Conservation (phyloP, 768 basidiomycete genomes). For the Mrakia frigida region DNA sequence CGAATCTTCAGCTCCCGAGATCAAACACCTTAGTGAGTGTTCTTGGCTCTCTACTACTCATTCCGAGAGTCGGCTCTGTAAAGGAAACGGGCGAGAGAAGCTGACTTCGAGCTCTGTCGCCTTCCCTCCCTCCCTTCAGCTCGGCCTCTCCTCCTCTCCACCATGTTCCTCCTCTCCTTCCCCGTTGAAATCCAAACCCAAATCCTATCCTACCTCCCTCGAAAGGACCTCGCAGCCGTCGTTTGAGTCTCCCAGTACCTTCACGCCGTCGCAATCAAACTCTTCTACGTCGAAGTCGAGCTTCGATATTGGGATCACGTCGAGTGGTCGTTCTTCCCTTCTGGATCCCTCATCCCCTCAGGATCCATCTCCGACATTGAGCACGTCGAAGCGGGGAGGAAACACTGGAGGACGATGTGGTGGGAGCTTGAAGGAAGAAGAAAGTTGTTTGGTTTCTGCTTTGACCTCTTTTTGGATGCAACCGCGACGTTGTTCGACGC, state of each 20-base stretch:
- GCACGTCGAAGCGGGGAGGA: background rate
- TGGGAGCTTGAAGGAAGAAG: too few relatives aligned
- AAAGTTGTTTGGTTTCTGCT: too few relatives aligned
- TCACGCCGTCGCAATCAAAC: background rate
- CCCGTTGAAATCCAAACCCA: background rate
- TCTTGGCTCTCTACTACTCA: too few relatives aligned
- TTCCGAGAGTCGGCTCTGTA: too few relatives aligned
- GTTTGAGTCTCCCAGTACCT: background rate
- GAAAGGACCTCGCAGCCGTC: background rate
- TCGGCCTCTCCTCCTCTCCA: background rate
- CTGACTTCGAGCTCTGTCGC: too few relatives aligned
- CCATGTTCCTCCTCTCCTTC: background rate
- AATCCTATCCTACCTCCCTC: background rate
- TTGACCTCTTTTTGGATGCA: too few relatives aligned
- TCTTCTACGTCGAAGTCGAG: background rate
- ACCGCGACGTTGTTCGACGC: too few relatives aligned
- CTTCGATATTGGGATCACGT: background rate
- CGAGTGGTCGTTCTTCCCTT: background rate
- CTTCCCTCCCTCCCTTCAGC: background rate
- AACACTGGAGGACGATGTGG: background rate
- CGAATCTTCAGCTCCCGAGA: too few relatives aligned
- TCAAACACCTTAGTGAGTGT: too few relatives aligned
- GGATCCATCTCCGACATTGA: background rate
- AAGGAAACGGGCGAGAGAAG: too few relatives aligned
- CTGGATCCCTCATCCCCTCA: background rate